Conservation (phyloP, 2,329 filamentous ascomycete species). For the Fusarium sterilihyphosum region DNA sequence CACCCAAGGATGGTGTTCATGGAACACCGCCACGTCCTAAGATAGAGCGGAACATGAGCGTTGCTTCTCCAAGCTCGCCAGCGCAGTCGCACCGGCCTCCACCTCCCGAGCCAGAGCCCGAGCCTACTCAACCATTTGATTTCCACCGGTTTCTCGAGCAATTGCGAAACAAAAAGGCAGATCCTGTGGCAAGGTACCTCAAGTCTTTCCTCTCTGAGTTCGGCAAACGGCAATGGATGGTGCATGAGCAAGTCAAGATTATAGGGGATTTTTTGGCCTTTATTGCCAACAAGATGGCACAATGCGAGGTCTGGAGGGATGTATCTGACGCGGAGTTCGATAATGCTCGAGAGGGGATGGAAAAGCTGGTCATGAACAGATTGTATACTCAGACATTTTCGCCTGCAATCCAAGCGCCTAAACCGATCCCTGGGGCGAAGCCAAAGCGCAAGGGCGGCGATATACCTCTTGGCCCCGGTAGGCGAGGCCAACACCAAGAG, state of each 20-base stretch:
- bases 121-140: constrained; percentile 90
- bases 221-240: constrained; percentile 98
- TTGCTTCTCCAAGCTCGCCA: constrained; percentile 57
- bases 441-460: constrained; percentile 75
- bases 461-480: constrained; percentile 78
- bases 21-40: constrained; percentile 50
- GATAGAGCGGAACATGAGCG: constrained; percentile 50
- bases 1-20: constrained; percentile 66
- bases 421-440: constrained; percentile 75
- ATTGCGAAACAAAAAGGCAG: constrained; percentile 94
- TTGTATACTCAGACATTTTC: constrained; percentile 97
- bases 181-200: constrained; percentile 94
- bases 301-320: constrained; percentile 95
- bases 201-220: constrained; percentile 96
- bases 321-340: constrained; percentile 98
- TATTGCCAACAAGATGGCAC: constrained; percentile 97
- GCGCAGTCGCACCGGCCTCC: constrained; percentile 69
- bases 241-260: constrained; percentile 99
- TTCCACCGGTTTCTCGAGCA: constrained; percentile 98
- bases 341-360: constrained; percentile 98
- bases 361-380: constrained; percentile 99
- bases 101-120: constrained; percentile 78
- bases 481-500: constrained; percentile 95
- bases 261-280: constrained; percentile 96
- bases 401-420: constrained; percentile 85